A percentile compares a stretch with the other conserved stretches of the same genome.
Evolutionary conservation across 2,329 filamentous ascomycete genomes (phyloP).

Genomic region (Parastagonospora nodorum): DNA sequence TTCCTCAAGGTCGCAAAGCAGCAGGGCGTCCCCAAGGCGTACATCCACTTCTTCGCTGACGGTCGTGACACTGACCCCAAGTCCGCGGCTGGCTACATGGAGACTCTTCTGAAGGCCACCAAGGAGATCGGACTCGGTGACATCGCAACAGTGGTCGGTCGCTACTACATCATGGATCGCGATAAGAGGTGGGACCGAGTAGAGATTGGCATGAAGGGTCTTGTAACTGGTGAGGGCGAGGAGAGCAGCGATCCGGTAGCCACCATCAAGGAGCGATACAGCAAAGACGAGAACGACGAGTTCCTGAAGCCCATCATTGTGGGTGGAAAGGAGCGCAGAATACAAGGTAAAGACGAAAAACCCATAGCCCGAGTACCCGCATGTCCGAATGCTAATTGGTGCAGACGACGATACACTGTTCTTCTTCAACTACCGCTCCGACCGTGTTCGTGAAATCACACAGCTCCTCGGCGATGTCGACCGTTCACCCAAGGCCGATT

Average conservation of each 20-base stretch:
- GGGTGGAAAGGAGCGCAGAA: slow-evolving; percentile 80
- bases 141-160: slow-evolving; percentile 89
- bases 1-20: slow-evolving; percentile 90
- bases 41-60: slow-evolving; percentile 98
- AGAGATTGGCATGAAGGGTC: slow-evolving; percentile 84
- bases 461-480: slow-evolving; percentile 92
- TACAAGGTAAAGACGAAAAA: slow-evolving; percentile 68
- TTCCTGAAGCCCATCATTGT: slow-evolving; percentile 98
- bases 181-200: slow-evolving; percentile 99
- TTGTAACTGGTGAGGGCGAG: slow-evolving; percentile 87
- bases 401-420: slow-evolving; percentile 90
- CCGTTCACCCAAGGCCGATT: slow-evolving; percentile 86
- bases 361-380: slow-evolving; percentile 26
- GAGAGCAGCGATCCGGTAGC: slow-evolving; percentile 81
- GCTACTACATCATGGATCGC: slow-evolving; percentile 99
- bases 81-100: slow-evolving; percentile 84
- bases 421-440: slow-evolving; percentile 99
- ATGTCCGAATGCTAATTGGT: slow-evolving; percentile 34
- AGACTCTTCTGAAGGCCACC: slow-evolving; percentile 78
- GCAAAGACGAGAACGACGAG: slow-evolving; percentile 88
- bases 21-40: slow-evolving; percentile 84
- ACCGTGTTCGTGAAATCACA: slow-evolving; percentile 94
- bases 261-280: slow-evolving; percentile 86
- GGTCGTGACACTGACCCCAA: slow-evolving; percentile 98
- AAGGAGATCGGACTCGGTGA: slow-evolving; percentile 86